phyloP scores from a whole-genome alignment of 176 grass and related monocot species.

The Hordeum vulgare region DNA sequence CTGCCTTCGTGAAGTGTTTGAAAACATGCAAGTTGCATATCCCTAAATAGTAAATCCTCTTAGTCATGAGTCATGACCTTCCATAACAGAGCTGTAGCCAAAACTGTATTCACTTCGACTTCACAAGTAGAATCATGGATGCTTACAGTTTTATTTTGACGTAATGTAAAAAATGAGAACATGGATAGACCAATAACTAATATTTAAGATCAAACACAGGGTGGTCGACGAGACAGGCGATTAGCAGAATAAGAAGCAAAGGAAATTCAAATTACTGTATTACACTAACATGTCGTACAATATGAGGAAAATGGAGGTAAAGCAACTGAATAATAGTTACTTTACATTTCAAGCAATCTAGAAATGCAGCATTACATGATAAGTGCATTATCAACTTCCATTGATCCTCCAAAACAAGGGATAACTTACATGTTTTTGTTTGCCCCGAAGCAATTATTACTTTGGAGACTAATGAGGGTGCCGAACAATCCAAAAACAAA shows the following conservation, averaged over 20 bases:
- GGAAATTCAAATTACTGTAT: not conserved
- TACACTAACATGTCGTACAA: not conserved
- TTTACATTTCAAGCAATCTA: conserved; percentile 6
- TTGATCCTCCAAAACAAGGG: not conserved
- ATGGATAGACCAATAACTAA: not conserved
- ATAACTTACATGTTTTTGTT: conserved; percentile 86
- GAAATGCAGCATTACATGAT: not conserved
- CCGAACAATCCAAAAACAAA: conserved; percentile 63
- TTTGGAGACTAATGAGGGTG: conserved; percentile 70
- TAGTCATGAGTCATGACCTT: not conserved
- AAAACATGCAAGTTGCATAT: not conserved
- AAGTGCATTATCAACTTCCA: not conserved
- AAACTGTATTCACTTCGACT: not conserved
- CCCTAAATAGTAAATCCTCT: not conserved
- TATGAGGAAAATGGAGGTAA: not conserved
- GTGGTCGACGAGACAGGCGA: not conserved
- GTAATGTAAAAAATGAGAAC: not conserved
- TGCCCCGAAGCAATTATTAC: conserved; percentile 59
- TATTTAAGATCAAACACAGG: not conserved
- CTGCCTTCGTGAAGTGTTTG: not conserved
- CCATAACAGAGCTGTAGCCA: not conserved
- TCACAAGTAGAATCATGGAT: not conserved
- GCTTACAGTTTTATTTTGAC: not conserved
- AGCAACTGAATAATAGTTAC: not conserved
- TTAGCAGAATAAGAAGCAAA: not conserved